Conservation (phyloP, 805 yeast species). For the Candida pseudoglaebosa region DNA sequence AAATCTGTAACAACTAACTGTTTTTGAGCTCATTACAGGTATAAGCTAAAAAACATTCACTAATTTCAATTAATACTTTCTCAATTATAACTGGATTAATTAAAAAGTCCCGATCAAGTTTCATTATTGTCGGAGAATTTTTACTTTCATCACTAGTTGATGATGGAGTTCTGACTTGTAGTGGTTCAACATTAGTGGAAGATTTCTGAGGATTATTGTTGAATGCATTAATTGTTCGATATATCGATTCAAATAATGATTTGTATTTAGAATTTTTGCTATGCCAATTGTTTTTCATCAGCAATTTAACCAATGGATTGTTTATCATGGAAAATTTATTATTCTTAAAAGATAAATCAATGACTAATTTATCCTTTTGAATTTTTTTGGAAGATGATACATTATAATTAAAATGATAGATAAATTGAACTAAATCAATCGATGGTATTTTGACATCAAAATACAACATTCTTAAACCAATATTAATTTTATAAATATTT, state of each 20-base stretch:
- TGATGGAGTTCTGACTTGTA: conserved; percentile 7
- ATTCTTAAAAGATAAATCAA: conserved; percentile 23
- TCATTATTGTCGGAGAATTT: conserved; percentile 16
- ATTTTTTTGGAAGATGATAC: conserved; percentile 28
- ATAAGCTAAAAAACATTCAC: conserved; percentile 22
- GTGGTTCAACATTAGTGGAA: conserved; percentile 4
- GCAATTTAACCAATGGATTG: conserved; percentile 22
- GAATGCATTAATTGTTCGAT: conserved; percentile 21
- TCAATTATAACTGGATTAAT: conserved; percentile 22
- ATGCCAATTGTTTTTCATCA: conserved; percentile 35
- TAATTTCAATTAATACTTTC: conserved; percentile 27
- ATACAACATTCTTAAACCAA: conserved; percentile 28
- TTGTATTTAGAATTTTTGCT: conserved; percentile 35
- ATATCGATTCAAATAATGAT: conserved; percentile 34
- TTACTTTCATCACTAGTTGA: conserved; percentile 3
- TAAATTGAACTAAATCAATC: conserved; percentile 28
- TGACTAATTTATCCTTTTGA: conserved; percentile 28
- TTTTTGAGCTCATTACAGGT: neutral
- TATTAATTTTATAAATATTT: conserved; percentile 17
- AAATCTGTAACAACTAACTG: neutral
- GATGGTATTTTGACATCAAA: conserved; percentile 30
- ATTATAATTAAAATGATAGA: conserved; percentile 26
- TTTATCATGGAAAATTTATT: conserved; percentile 27
- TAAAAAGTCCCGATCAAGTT: conserved; percentile 38
- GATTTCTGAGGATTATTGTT: conserved; percentile 14